A percentile compares a stretch with the other conserved stretches of the same genome.
Evolutionary conservation across 345 rosid genomes (phyloP).

Genomic region (Odontarrhena argentea): DNA sequence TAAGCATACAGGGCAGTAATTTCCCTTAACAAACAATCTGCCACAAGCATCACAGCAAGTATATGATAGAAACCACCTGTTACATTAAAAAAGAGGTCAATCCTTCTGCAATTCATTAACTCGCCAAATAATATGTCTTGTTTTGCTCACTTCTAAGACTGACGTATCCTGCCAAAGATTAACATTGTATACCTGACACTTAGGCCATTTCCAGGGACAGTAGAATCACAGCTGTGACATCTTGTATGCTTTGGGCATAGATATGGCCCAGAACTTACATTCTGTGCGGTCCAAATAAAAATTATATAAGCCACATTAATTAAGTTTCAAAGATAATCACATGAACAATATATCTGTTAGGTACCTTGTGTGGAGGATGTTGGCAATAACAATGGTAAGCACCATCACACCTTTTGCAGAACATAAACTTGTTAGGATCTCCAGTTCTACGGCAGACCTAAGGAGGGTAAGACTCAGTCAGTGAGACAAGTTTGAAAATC

Average conservation of each 20-base stretch:
- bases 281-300: slow-evolving; percentile 53
- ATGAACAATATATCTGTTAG: slow-evolving; percentile 26
- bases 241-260: slow-evolving; percentile 93
- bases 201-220: slow-evolving; percentile 97
- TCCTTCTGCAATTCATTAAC: slow-evolving; percentile 18
- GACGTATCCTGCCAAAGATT: slow-evolving; percentile 17
- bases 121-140: slow-evolving; percentile 1
- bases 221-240: slow-evolving; percentile 96
- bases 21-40: slow-evolving; percentile 97
- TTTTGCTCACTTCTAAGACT: slow-evolving; percentile 19
- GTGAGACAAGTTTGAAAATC: slow-evolving; percentile 24
- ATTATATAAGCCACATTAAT: slow-evolving; percentile 14
- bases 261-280: slow-evolving; percentile 95
- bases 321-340: slow-evolving; percentile 12
- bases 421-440: slow-evolving; percentile 94
- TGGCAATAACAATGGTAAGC: slow-evolving; percentile 99
- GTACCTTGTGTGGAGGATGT: slow-evolving; percentile 98
- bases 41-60: slow-evolving; percentile 99
- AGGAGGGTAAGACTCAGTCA: slow-evolving; percentile 17
- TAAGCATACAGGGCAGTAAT: slow-evolving; percentile 94
- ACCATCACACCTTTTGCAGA: slow-evolving; percentile 96
- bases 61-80: slow-evolving; percentile 97
- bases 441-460: slow-evolving; percentile 95
- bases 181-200: slow-evolving; percentile 76
- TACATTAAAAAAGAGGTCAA: slow-evolving; percentile 25